Base-by-base conservation (phyloP, 2,329 filamentous ascomycete species). In the Chaetoscypha palmicola region DNA sequence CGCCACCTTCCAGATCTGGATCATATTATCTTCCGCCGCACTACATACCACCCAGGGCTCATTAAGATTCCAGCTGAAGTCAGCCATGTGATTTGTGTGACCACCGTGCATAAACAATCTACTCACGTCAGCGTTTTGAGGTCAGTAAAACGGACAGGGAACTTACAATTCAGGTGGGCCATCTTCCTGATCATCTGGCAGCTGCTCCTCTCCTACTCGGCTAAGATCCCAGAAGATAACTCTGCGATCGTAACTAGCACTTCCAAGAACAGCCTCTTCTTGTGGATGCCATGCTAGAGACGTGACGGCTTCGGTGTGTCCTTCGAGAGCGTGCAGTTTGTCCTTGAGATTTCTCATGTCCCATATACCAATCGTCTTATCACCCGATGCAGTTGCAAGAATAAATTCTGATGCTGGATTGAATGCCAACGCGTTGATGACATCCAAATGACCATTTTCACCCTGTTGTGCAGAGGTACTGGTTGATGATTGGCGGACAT, bases 21-120 rank as follows among this genome's bases (percentile, higher is more conserved):
- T 76, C 54, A 97, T 72, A 62, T 98, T 98, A 68, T 98, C 92
- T 63, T 98, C 94, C 1, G 91, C 92, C 12, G 92, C 90, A 49
- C 86, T 94, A 64, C 89, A 90, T 54, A 98, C 86, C 43, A 96
- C 79, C 94, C 94, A 98, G 3, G 91, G 90, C 59, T 96, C 89
- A 62, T 94, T 95, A 55, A 81, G 79, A 66, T 98, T 98, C 91
- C 91, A 98, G 67, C 85, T 91, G 61, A 98, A 98, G 66, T 98
- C 94, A 26, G 87, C 89, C 49, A 98, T 79, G 54, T 94, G 85
- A 67, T 96, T 96, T 9, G 92, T 98, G 69, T 98, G 94, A 23
- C 92, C 92, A 49, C 92, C 92, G 60, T 98, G 92, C 90, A 98
- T 97, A 68, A 98, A 98, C 1, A 98, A 71, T 36, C 86, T 89